Evolutionary conservation across 2,329 filamentous ascomycete species (phyloP), one percentile per base, ranked within the genome.

Genomic region (Westerdykella aurantiaca): DNA sequence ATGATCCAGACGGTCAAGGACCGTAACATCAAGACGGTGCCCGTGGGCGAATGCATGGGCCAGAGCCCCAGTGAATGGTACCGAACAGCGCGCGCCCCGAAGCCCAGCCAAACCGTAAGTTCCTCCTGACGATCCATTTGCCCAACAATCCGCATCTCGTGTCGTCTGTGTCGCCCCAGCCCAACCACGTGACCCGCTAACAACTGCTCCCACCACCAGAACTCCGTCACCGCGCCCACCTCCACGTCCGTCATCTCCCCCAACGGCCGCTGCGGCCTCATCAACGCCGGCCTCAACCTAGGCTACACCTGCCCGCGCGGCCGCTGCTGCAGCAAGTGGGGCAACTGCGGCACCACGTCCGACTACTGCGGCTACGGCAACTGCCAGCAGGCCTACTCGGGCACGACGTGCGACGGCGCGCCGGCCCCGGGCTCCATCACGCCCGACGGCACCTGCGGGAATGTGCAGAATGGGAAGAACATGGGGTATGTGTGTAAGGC

Each of bases 401-500:
- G 25, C 25, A 29, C 35, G 16, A 42, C 2, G 22, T 46, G 44
- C 34, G 37, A 42, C 37, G 25, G 17, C 16, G 17, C 37, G 9
- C 40, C 31, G 13, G 12, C 7, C 29, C 29, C 34, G 22, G 44
- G 44, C 35, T 39, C 39, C 31, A 11, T 37, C 14, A 39, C 44
- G 14, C 44, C 35, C 12, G 44, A 46, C 23, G 37, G 44, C 14
- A 46, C 39, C n/a, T 46, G 44, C 14, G 44, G 44, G 31, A 37
- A 46, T 10, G 29, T 35, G 25, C n/a, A 25, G 1, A 46, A 46
- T 31, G 44, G 44, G 23, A 23, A 23, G 25, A 46, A 46, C 10
- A 42, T 25, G 62, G 34, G 69, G 64, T 50, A 41, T 46, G n/a
- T 70, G 65, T 49, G 69, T 66, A 13, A 51, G 33, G 23, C 39